Evolutionary conservation across 495 filamentous ascomycete species (phyloP).

Genomic region (Barbatosphaeria neglecta): DNA sequence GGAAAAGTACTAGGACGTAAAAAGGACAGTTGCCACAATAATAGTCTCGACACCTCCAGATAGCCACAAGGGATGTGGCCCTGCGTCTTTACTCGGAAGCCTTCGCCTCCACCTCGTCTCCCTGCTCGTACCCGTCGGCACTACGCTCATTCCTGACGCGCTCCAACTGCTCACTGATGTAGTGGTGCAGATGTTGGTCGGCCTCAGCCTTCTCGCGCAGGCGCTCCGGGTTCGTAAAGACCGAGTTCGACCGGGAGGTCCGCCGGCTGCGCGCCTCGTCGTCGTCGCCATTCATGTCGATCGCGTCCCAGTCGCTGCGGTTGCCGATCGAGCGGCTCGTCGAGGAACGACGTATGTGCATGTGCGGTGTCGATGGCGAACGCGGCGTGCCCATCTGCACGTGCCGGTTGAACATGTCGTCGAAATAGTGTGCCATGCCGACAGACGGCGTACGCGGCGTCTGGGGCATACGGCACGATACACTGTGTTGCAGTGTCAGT

Average conservation of each 20-base stretch:
- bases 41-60: too few relatives aligned
- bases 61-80: too few relatives aligned
- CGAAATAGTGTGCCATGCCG: conserved; percentile 86
- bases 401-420: conserved; percentile 67
- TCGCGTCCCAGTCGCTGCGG: conserved; percentile 64
- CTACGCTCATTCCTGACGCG: conserved; percentile 36
- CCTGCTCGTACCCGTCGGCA: conserved; percentile 19
- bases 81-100: too few relatives aligned
- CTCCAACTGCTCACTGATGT: conserved; percentile 60
- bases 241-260: conserved; percentile 10
- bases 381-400: conserved; percentile 14
- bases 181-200: conserved; percentile 55
- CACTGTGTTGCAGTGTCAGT: conserved; percentile 32
- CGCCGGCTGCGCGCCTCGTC: conserved; percentile 21
- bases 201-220: conserved; percentile 36
- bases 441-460: conserved; percentile 78
- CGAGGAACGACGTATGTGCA: conserved; percentile 67
- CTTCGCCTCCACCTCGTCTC: conserved; percentile 41
- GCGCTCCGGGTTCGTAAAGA: conserved; percentile 19
- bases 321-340: conserved; percentile 76
- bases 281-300: conserved; percentile 26
- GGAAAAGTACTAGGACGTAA: too few relatives aligned
- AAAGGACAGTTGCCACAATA: too few relatives aligned
- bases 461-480: conserved; percentile 85
- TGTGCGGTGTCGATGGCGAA: conserved; percentile 31